Conservation (phyloP, 2,329 filamentous ascomycete species). For the Alternaria sp. region DNA sequence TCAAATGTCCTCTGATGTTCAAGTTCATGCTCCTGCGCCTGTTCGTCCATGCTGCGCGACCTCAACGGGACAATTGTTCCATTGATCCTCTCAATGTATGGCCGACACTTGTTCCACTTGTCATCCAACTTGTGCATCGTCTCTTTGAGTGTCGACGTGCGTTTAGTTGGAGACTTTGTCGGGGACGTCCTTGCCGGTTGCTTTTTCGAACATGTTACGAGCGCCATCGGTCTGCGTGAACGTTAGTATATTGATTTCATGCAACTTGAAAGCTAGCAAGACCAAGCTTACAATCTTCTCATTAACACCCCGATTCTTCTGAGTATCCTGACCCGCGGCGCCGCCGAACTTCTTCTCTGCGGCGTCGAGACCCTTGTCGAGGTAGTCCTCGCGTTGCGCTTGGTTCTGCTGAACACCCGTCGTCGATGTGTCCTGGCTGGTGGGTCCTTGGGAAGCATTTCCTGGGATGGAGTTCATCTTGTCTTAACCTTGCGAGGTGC, state of each 20-base stretch:
- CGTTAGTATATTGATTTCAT: neutral
- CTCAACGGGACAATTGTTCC: constrained; percentile 11
- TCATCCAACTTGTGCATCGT: constrained; percentile 6
- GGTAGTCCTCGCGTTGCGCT: constrained; percentile 16
- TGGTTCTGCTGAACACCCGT: neutral
- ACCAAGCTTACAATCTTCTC: constrained; percentile 45
- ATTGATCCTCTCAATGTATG: constrained; percentile 23
- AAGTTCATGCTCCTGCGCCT: neutral
- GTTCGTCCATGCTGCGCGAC: neutral
- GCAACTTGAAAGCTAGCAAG: neutral
- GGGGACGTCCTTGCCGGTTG: constrained; percentile 57
- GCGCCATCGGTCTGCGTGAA: constrained; percentile 53
- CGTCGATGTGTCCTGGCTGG: constrained; percentile 1
- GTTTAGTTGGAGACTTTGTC: constrained; percentile 57
- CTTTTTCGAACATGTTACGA: constrained; percentile 58
- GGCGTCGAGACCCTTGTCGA: constrained; percentile 23
- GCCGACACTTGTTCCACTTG: constrained; percentile 17
- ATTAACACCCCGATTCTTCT: constrained; percentile 50
- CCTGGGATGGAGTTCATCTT: constrained; percentile 11
- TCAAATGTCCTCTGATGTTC: neutral
- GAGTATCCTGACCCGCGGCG: constrained; percentile 34
- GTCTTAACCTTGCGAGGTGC: neutral
- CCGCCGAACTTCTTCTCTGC: constrained; percentile 55
- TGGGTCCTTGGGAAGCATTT: constrained; percentile 1
- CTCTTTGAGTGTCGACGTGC: neutral